Percentiles rank a stretch among this genome's conserved stretches.
Evolutionary conservation across 345 rosid genomes (phyloP).

Genomic region (Salix koriyanagi): DNA sequence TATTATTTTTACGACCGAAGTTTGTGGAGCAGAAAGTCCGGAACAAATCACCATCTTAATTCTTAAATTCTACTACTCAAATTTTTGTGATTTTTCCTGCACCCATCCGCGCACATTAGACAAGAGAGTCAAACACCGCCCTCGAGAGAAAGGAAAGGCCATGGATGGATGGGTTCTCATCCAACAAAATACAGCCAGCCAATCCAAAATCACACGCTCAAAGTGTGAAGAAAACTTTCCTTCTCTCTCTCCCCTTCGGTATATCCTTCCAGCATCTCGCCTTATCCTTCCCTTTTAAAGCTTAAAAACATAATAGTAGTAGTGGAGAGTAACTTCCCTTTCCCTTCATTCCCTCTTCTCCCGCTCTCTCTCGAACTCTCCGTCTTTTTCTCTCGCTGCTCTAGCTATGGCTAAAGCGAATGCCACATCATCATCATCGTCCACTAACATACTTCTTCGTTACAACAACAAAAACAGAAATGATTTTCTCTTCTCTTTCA

Average conservation of each 20-base stretch:
- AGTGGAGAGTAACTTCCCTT: background rate
- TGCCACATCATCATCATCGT: constrained; percentile 14
- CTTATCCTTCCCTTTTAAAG: constrained; percentile 34
- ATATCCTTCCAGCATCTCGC: constrained; percentile 67
- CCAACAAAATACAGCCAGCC: background rate
- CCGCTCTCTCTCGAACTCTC: background rate
- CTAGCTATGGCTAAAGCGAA: constrained; percentile 39
- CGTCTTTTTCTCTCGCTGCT: background rate
- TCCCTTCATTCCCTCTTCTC: background rate
- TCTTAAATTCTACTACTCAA: too few species aligned
- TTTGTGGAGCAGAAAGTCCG: too few species aligned
- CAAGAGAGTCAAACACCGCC: too few species aligned
- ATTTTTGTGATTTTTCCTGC: too few species aligned
- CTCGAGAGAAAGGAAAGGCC: too few species aligned
- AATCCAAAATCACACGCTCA: background rate
- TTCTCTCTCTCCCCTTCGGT: constrained; percentile 26
- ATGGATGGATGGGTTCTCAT: too few species aligned
- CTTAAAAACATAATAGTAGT: background rate
- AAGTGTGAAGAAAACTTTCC: too few species aligned
- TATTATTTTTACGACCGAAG: too few species aligned
- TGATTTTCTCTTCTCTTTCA: background rate
- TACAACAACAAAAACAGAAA: constrained; percentile 8
- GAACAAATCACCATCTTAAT: too few species aligned
- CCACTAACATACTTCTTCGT: constrained; percentile 16
- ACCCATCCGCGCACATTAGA: too few species aligned